Evolutionary conservation across 1,139 yeast species (phyloP).

Genomic region (Blastobotrys elegans): DNA sequence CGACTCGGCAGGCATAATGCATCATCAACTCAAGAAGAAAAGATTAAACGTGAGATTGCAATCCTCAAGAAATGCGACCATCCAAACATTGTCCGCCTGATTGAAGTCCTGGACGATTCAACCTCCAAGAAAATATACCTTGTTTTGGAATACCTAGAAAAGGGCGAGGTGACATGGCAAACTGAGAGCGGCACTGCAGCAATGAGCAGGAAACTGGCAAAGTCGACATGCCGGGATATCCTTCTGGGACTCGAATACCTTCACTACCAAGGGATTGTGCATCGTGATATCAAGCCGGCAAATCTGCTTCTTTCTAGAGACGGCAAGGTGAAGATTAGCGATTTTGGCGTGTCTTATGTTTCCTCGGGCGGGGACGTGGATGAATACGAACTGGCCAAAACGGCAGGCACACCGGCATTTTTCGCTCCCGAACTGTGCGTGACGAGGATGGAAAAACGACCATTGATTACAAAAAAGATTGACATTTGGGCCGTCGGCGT

Average conservation of each 20-base stretch:
- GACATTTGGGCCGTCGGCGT: constrained; percentile 98
- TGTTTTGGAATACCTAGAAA: constrained; percentile 85
- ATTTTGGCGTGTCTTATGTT: constrained; percentile 94
- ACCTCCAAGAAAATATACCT: constrained; percentile 81
- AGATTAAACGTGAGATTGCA: constrained; percentile 86
- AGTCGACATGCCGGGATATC: constrained; percentile 61
- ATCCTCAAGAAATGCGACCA: constrained; percentile 93
- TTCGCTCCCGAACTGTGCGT: constrained; percentile 73
- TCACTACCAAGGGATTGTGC: constrained; percentile 91
- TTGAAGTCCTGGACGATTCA: constrained; percentile 87
- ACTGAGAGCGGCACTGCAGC: constrained; percentile 39
- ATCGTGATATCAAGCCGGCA: constrained; percentile 96
- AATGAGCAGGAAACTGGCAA: constrained; percentile 25
- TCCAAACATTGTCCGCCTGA: constrained; percentile 79
- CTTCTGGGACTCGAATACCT: constrained; percentile 86
- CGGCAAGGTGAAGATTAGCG: constrained; percentile 83
- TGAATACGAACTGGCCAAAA: constrained; percentile 80
- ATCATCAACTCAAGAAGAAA: constrained; percentile 53
- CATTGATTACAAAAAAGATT: constrained; percentile 65
- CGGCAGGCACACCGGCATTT: constrained; percentile 89
- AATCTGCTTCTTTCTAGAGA: constrained; percentile 71
- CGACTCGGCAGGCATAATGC: constrained; percentile 39
- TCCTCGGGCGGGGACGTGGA: constrained; percentile 47
- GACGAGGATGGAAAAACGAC: constrained; percentile 30
- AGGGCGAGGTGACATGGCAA: constrained; percentile 89